Evolutionary conservation across 805 yeast species (phyloP).

Genomic region (Candida cerambycidarum): DNA sequence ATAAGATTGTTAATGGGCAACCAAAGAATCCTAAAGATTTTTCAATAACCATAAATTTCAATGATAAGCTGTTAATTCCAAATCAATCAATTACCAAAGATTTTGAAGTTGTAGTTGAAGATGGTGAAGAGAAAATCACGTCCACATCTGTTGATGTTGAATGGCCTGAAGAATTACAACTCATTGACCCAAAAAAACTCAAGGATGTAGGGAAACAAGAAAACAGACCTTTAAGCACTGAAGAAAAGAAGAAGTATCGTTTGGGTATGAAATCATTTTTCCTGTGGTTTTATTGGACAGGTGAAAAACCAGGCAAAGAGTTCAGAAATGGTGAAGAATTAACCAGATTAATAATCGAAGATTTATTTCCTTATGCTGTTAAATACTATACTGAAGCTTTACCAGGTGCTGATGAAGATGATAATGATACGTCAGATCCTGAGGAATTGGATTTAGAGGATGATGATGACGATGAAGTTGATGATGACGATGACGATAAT

Average conservation of each 20-base stretch:
- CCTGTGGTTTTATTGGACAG: conserved; percentile 87
- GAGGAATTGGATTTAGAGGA: conserved; percentile 46
- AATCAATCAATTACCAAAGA: conserved; percentile 59
- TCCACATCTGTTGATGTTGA: conserved; percentile 55
- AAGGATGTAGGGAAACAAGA: conserved; percentile 30
- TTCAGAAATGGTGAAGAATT: conserved; percentile 78
- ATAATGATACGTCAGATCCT: conserved; percentile 47
- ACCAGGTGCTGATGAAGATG: conserved; percentile 58
- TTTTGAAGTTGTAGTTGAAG: conserved; percentile 50
- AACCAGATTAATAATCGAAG: conserved; percentile 71
- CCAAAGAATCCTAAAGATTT: conserved; percentile 49
- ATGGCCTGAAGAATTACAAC: conserved; percentile 70
- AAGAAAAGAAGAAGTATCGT: conserved; percentile 61
- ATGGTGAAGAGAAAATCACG: conserved; percentile 54
- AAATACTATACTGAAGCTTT: conserved; percentile 77
- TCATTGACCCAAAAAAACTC: conserved; percentile 54
- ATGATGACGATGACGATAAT: conserved; percentile 7
- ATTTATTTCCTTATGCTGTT: conserved; percentile 81
- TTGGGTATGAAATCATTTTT: conserved; percentile 81
- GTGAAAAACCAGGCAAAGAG: conserved; percentile 71
- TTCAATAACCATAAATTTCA: conserved; percentile 57
- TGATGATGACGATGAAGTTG: conserved; percentile 10
- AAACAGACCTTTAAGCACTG: conserved; percentile 39
- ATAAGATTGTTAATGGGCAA: conserved; percentile 29
- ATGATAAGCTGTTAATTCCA: conserved; percentile 43